Percentiles rank a stretch among this genome's conserved stretches.
phyloP scores from a whole-genome alignment of 1,139 yeast species.

The Geotrichum fermentans region DNA sequence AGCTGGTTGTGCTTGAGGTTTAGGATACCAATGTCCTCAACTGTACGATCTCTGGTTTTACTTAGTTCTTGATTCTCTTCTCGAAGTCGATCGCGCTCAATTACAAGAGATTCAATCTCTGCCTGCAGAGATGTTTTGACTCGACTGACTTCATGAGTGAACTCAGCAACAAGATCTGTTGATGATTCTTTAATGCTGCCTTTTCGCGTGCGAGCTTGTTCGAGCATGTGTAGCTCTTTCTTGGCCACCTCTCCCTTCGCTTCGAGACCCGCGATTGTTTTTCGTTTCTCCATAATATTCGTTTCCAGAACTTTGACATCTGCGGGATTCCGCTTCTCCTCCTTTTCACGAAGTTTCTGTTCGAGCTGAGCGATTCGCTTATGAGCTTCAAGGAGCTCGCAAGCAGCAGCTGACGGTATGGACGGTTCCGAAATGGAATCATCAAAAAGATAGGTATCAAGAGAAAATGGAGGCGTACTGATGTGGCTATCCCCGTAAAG shows the following conservation, averaged over 20 bases:
- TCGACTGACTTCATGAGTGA: slow-evolving; percentile 29
- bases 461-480: slow-evolving; percentile 14
- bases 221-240: slow-evolving; percentile 33
- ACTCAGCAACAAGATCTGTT: slow-evolving; percentile 29
- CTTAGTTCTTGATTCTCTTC: slow-evolving; percentile 34
- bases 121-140: slow-evolving; percentile 31
- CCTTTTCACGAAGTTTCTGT: slow-evolving; percentile 25
- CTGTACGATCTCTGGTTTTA: slow-evolving; percentile 29
- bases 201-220: slow-evolving; percentile 22
- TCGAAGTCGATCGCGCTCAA: slow-evolving; percentile 34
- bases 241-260: slow-evolving; percentile 34
- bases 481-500: slow-evolving; percentile 8
- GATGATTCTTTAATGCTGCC: slow-evolving; percentile 24
- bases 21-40: slow-evolving; percentile 36
- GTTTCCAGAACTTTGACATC: slow-evolving; percentile 26
- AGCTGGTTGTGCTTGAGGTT: slow-evolving; percentile 37
- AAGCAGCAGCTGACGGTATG: slow-evolving; percentile 10
- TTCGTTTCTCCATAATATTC: slow-evolving; percentile 34
- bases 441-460: slow-evolving; percentile 14
- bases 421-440: slow-evolving; percentile 10
- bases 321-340: slow-evolving; percentile 20
- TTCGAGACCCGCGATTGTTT: slow-evolving; percentile 37
- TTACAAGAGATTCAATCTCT: slow-evolving; percentile 36
- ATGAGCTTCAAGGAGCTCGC: slow-evolving; percentile 32
- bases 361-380: slow-evolving; percentile 37